Base-by-base conservation (phyloP, 805 yeast genomes). In the Metschnikowia gruessii region DNA sequence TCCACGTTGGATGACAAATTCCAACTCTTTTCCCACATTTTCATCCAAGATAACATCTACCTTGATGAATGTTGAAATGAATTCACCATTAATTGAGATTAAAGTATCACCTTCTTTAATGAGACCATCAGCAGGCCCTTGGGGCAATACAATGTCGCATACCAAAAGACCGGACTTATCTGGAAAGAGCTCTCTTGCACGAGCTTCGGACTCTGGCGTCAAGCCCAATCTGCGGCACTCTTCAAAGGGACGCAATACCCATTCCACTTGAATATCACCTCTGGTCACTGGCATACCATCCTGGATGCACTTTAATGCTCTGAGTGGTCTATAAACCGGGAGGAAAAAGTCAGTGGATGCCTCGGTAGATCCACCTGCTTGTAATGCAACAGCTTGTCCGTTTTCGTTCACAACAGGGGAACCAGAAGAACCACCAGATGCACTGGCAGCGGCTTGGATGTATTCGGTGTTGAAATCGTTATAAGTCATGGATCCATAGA, bases 401-500 rank as follows among this genome's bases (percentile, higher is more conserved):
- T 86, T 84, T 37, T 85, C 81, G 63, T 89, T 85, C 2, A 91
- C 95, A n/a, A 91, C 97, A 0, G 97, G 97, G 3, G 96, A 88
- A 8, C 97, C 97, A 40, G 94, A 84, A 3, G 96, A 89, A 2
- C 97, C 97, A 26, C 97, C 97, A 15, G 95, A 85, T 0, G 97
- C 96, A 49, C 90, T 80, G 1, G 97, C 97, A 7, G 97, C 97
- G 1, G 97, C 97, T 67, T 90, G 96, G 46, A 90, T 87, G 66
- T 90, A 90, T 64, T 87, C 96, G 1, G 96, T 89, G 63, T 90
- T 89, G 75, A 89, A 90, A 71, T 90, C 97, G 61, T 87, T 89
- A 65, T 90, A 91, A 13, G 95, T 83, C 60, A 86, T 71, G 22
- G 81, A 82, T 40, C 97, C 97, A 59, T 91, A 91, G 53, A 87